These are phyloP conservation scores for Penicillium sp. DNA, from an alignment of 2,329 filamentous ascomycete species.

Conservation along the genomic window DNA sequence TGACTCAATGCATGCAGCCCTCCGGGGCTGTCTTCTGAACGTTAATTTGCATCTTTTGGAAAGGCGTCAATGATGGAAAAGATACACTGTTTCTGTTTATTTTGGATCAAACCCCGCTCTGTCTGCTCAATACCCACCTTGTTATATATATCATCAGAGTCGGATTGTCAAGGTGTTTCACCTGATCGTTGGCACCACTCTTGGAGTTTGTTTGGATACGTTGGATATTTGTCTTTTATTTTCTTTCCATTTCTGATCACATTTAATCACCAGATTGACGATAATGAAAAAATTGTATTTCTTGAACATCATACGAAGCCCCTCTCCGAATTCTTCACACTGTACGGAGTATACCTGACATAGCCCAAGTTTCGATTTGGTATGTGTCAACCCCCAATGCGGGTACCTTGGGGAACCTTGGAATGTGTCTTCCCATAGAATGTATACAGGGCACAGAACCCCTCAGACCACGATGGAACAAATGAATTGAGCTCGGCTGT, in stretches of 20 bases:
- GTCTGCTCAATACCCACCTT: conserved; percentile 5
- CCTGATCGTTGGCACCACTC: background rate
- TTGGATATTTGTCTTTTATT: background rate
- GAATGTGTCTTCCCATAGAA: conserved; percentile 1
- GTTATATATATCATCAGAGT: conserved; percentile 9
- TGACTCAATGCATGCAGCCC: conserved; percentile 3
- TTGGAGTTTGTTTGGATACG: background rate
- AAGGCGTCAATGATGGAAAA: conserved; percentile 18
- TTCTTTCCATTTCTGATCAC: background rate
- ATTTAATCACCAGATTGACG: background rate
- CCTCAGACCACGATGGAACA: background rate
- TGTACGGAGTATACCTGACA: background rate
- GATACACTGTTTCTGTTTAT: background rate
- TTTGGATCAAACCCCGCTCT: background rate
- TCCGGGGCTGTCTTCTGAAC: conserved; percentile 6
- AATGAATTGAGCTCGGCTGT: background rate
- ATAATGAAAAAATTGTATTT: background rate
- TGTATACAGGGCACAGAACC: background rate
- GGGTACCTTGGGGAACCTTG: background rate
- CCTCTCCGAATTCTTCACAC: background rate
- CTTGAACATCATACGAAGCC: background rate
- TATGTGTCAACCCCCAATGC: background rate
- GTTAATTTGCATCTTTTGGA: conserved; percentile 17
- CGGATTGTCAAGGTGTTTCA: background rate
- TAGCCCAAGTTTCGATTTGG: background rate